phyloP scores from a whole-genome alignment of 805 yeast genomes.

The Torulaspora franciscae region DNA sequence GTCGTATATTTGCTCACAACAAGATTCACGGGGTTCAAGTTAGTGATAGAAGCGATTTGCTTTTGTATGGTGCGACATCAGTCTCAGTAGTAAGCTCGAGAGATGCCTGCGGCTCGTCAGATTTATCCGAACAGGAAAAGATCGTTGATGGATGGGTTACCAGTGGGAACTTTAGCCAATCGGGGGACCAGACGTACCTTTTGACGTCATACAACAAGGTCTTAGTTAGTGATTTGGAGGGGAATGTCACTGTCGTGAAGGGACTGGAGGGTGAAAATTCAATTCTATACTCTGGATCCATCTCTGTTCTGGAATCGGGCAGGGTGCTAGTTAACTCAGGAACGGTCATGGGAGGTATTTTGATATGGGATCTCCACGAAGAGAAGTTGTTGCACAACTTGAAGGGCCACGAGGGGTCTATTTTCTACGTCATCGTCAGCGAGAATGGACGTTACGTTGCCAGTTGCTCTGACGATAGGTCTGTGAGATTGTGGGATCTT shows the following conservation, averaged over 20 bases:
- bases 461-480: conserved; percentile 92
- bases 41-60: conserved; percentile 30
- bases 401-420: conserved; percentile 84
- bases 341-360: conserved; percentile 84
- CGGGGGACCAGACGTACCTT: conserved; percentile 41
- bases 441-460: conserved; percentile 50
- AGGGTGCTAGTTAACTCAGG: conserved; percentile 72
- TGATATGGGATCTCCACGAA: conserved; percentile 62
- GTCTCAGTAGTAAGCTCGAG: conserved; percentile 41
- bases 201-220: conserved; percentile 75
- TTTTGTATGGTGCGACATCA: conserved; percentile 71
- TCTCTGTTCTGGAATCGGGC: conserved; percentile 43
- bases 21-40: conserved; percentile 76
- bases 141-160: conserved; percentile 78
- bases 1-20: conserved; percentile 57
- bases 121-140: conserved; percentile 38
- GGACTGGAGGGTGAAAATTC: conserved; percentile 63
- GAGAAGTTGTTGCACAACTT: conserved; percentile 49
- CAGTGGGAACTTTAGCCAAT: conserved; percentile 47
- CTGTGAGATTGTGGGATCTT: conserved; percentile 71
- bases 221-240: conserved; percentile 31
- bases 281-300: conserved; percentile 80
- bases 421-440: conserved; percentile 72
- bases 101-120: conserved; percentile 25
- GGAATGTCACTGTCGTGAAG: conserved; percentile 27